These are phyloP conservation scores for Quercus agrifolia DNA, from an alignment of 306 rosid species.

Conservation along the genomic window DNA sequence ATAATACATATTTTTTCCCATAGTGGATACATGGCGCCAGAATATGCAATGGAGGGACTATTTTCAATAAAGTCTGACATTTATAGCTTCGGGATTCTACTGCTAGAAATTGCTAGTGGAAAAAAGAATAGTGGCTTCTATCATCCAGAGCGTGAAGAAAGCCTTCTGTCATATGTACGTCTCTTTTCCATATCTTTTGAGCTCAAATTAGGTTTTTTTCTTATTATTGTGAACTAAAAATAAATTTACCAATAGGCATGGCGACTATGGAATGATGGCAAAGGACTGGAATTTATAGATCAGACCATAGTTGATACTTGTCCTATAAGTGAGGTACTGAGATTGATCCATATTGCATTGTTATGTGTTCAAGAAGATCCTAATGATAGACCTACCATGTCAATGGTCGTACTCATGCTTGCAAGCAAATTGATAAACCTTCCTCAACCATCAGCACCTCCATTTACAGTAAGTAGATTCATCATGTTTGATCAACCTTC, in stretches of 20 bases:
- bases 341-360: conserved; percentile 39
- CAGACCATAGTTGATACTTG: conserved; percentile 5
- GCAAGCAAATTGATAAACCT: conserved; percentile 6
- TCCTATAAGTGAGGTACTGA: conserved; percentile 12
- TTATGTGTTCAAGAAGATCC: conserved; percentile 37
- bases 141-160: background rate
- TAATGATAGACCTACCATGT: conserved; percentile 26
- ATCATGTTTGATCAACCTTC: background rate
- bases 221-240: background rate
- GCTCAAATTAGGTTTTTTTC: background rate
- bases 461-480: conserved; percentile 16
- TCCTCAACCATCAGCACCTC: conserved; percentile 25
- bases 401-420: conserved; percentile 29
- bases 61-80: conserved; percentile 27
- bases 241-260: conserved; percentile 27
- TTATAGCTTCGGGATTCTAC: conserved; percentile 29
- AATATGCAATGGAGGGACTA: conserved; percentile 17
- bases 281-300: conserved; percentile 21
- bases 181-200: background rate
- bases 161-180: conserved; percentile 20
- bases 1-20: background rate
- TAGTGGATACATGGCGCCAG: conserved; percentile 36
- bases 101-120: conserved; percentile 20
- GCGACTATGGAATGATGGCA: conserved; percentile 28
- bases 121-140: background rate